Evolutionary conservation across 768 basidiomycete species (phyloP).

Genomic region (Boletus rufocinnamomeus): DNA sequence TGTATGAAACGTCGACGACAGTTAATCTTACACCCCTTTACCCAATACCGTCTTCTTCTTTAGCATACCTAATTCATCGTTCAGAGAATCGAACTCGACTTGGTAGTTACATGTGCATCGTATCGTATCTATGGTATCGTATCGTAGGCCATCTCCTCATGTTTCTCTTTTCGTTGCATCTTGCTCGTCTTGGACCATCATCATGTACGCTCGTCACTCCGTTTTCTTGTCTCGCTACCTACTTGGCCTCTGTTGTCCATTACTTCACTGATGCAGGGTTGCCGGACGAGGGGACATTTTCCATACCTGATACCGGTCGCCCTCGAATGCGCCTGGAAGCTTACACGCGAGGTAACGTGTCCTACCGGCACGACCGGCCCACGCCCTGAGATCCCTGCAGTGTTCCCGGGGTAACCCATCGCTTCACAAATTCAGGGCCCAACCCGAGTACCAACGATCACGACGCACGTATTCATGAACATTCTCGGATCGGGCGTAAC

Average conservation of each 20-base stretch:
- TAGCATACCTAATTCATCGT: neutral
- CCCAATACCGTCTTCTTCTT: neutral
- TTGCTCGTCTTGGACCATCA: neutral
- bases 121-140: neutral
- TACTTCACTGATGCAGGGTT: neutral
- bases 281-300: too few species aligned
- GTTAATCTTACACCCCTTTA: neutral
- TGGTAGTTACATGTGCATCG: neutral
- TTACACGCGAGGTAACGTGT: too few species aligned
- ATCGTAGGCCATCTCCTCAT: neutral
- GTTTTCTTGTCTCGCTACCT: neutral
- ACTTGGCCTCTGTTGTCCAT: neutral
- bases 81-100: constrained; percentile 1
- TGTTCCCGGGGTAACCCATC: too few species aligned
- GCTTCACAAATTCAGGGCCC: too few species aligned
- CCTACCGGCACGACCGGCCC: too few species aligned
- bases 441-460: too few species aligned
- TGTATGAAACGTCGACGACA: constrained; percentile 12
- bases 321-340: too few species aligned
- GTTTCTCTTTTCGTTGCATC: too few species aligned
- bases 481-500: too few species aligned
- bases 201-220: neutral
- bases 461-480: too few species aligned
- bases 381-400: too few species aligned
- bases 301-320: neutral